phyloP scores from a whole-genome alignment of 306 rosid species.

The Prinsepia uniflora region DNA sequence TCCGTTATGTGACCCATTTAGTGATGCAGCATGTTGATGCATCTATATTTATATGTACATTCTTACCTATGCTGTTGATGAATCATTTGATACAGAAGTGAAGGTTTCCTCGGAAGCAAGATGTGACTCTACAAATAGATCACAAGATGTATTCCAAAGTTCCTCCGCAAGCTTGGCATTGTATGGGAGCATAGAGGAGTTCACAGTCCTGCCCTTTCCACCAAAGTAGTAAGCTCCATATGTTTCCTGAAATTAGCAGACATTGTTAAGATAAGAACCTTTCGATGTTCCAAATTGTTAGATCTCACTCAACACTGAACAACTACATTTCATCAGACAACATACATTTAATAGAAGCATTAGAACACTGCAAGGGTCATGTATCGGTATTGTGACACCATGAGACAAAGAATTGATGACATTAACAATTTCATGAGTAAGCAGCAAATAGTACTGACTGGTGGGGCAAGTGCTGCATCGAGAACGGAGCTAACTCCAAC shows the following conservation, averaged over 20 bases:
- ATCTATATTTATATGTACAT: no score
- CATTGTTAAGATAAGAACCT: background rate
- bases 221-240: constrained; percentile 78
- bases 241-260: constrained; percentile 48
- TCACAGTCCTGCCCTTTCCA: constrained; percentile 57
- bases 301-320: background rate
- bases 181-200: constrained; percentile 51
- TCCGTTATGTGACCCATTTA: no score
- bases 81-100: constrained; percentile 16
- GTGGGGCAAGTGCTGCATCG: constrained; percentile 77
- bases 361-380: background rate
- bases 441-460: constrained; percentile 41
- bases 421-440: background rate
- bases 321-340: background rate
- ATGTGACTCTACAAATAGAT: constrained; percentile 49
- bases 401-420: background rate
- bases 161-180: constrained; percentile 50
- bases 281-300: background rate
- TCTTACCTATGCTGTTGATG: constrained; percentile 13
- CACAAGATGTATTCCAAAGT: constrained; percentile 68
- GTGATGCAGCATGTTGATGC: no score
- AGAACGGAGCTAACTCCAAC: constrained; percentile 49
- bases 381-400: background rate
- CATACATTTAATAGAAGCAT: background rate
- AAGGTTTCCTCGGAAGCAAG: constrained; percentile 33